Conservation (phyloP, 2,329 filamentous ascomycete species). For the Talaromyces sp. region DNA sequence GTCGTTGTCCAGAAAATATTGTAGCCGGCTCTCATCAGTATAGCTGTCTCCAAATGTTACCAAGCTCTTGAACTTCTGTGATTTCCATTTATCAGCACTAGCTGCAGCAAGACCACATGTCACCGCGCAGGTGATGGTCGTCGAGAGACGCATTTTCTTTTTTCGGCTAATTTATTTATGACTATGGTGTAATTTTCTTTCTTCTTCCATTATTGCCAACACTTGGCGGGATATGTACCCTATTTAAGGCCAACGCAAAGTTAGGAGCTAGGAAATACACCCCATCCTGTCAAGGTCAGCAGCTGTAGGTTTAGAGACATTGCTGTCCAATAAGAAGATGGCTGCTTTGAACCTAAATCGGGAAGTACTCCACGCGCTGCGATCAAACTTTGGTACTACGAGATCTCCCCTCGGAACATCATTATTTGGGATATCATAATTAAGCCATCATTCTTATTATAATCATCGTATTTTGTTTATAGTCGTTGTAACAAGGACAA, state of each 20-base stretch:
- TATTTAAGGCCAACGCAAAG: background rate
- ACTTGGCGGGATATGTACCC: background rate
- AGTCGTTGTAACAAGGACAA: background rate
- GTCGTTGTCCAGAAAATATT: slow-evolving; percentile 57
- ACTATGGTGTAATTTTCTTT: background rate
- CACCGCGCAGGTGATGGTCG: background rate
- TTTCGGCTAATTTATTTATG: background rate
- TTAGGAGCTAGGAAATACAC: background rate
- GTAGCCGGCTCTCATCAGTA: slow-evolving; percentile 64
- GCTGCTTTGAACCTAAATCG: background rate
- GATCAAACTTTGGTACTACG: background rate
- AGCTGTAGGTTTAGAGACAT: background rate
- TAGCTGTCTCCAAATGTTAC: slow-evolving; percentile 73
- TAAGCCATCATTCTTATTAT: background rate
- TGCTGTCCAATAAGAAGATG: background rate
- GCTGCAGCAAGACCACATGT: too few relatives aligned
- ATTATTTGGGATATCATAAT: background rate
- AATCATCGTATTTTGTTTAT: background rate
- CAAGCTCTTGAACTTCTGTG: slow-evolving; percentile 55
- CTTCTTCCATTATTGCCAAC: background rate
- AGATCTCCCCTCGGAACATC: background rate
- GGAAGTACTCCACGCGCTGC: background rate
- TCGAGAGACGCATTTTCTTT: background rate
- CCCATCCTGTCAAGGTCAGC: background rate
- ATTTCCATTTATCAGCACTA: slow-evolving; percentile 15